Conservation (phyloP, 768 basidiomycete genomes). For the Serendipita indica region DNA sequence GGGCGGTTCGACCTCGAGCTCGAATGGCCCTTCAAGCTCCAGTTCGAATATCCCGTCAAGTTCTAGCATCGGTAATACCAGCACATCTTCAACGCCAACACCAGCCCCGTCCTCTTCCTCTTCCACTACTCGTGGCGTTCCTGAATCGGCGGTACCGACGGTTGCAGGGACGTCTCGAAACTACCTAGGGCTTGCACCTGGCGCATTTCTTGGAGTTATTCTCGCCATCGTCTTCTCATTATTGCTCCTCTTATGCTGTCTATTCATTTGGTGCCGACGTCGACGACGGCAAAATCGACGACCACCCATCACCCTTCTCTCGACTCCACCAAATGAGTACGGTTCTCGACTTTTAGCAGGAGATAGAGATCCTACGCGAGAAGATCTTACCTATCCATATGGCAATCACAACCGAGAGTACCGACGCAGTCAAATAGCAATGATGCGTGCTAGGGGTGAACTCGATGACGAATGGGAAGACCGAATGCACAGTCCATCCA, state of each 20-base stretch:
- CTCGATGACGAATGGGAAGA: slow-evolving; percentile 3
- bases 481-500: background rate
- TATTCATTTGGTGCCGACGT: background rate
- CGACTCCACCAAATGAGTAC: background rate
- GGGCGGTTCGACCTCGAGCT: background rate
- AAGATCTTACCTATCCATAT: slow-evolving; percentile 1
- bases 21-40: background rate
- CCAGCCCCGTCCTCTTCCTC: background rate
- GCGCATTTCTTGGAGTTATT: background rate
- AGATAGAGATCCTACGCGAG: background rate
- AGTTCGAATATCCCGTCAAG: background rate
- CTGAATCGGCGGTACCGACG: background rate
- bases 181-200: background rate
- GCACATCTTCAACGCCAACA: background rate
- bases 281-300: background rate
- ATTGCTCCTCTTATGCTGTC: background rate
- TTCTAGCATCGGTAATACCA: background rate
- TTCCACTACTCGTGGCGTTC: background rate
- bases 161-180: background rate
- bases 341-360: background rate
- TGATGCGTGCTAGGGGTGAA: slow-evolving; percentile 1
- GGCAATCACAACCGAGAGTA: background rate
- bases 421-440: background rate
- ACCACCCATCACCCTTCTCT: background rate
- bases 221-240: background rate